These are phyloP conservation scores for Mortierella alpina DNA, from an alignment of 192 early-diverging fungal genomes.

Conservation along the genomic window DNA sequence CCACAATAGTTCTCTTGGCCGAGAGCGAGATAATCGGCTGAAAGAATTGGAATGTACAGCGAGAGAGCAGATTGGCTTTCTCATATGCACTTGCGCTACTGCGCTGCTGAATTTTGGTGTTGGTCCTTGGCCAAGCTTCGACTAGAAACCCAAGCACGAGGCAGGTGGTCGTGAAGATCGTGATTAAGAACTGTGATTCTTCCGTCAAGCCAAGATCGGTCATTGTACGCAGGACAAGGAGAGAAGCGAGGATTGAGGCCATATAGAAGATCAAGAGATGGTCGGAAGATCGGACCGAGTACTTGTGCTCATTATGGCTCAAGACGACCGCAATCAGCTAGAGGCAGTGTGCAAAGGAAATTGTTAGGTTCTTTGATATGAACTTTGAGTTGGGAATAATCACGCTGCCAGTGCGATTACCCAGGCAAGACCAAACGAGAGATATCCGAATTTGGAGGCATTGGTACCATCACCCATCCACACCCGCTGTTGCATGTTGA, in stretches of 20 bases:
- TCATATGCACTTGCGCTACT: slow-evolving; percentile 30
- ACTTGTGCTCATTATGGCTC: slow-evolving; percentile 18
- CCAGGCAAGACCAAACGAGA: slow-evolving; percentile 24
- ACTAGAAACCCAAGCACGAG: slow-evolving; percentile 13
- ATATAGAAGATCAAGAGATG: slow-evolving; percentile 20
- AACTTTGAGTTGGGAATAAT: neutral
- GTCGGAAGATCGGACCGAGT: slow-evolving; percentile 34
- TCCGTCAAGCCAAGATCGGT: neutral
- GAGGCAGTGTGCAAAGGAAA: neutral
- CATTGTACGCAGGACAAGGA: neutral
- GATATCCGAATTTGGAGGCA: slow-evolving; percentile 11
- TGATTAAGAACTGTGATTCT: neutral
- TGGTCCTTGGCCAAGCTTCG: slow-evolving; percentile 29
- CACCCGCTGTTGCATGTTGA: neutral
- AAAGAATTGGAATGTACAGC: slow-evolving; percentile 17
- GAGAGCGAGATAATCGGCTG: slow-evolving; percentile 31
- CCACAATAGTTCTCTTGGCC: slow-evolving; percentile 9
- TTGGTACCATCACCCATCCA: neutral
- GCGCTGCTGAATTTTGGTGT: slow-evolving; percentile 11
- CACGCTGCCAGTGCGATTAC: neutral
- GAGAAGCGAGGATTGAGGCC: neutral
- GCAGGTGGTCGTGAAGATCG: neutral
- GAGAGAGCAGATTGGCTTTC: slow-evolving; percentile 31
- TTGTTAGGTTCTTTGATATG: neutral
- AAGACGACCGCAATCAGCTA: slow-evolving; percentile 12